Evolutionary conservation across 805 yeast species (phyloP), one percentile per base, ranked within the genome.

Genomic region (Brettanomyces custersianus): DNA sequence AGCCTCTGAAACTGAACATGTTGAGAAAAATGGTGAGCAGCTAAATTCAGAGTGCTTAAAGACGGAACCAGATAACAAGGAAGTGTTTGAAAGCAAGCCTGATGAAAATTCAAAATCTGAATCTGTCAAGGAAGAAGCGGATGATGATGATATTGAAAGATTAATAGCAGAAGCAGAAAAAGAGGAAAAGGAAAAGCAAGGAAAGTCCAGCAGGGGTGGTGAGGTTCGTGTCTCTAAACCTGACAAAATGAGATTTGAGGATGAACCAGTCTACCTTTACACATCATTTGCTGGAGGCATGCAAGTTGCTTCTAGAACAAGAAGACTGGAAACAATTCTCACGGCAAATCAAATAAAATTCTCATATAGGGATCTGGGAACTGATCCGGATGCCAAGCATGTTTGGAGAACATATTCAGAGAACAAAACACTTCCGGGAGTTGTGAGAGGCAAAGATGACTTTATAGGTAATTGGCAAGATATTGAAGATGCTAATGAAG

Each of bases 201-300:
- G n/a, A 7, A 31, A 34, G 3, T 6, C 41, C 8, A 5, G 31
- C 2, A 26, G 29, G 2, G 55, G 54, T 7, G 47, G 55, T 12
- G 25, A 20, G 9, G 58, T 49, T 3, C 56, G 37, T 43, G 63
- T 60, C 36, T 58, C 65, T 15, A 55, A 55, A 35, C 49, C 43
- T 5, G 23, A 39, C 4, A 59, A 58, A 36, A 47, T 60, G 57
- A 45, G 57, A 4, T 60, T 58, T 42, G 67, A 63, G 40, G 62
- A 64, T 38, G 74, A 71, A 43, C 88, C 92, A 2, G 77, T 86
- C 17, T 85, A 74, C 55, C 55, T 87, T 19, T 86, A 68, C 60
- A 87, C 96, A 0, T 88, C 96, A 0, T 64, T 86, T 30, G 90
- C 95, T 0, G 94, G 94, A 20, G 94, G 92, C 1, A 78, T 76